These are phyloP conservation scores for Oryza brachyantha DNA, from an alignment of 176 grass and related monocot species.

Conservation along the genomic window DNA sequence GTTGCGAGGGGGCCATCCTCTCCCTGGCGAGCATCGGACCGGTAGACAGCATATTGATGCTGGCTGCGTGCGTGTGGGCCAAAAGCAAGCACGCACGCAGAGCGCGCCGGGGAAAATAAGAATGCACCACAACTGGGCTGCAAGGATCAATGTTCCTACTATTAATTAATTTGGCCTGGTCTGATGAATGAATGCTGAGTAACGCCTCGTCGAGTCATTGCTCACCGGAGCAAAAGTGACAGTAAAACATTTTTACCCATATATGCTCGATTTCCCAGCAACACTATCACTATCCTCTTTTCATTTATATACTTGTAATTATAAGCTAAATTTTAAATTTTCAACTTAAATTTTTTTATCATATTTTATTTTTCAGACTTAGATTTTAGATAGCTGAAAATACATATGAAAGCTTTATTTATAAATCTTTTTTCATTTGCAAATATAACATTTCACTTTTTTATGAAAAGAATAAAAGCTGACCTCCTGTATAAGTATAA, in stretches of 20 bases:
- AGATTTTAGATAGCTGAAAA: no score
- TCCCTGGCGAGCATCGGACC: neutral
- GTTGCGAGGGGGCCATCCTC: slow-evolving; percentile 23
- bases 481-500: no score
- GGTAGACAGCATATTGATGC: slow-evolving; percentile 4
- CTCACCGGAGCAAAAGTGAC: no score
- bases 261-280: neutral
- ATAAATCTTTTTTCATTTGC: no score
- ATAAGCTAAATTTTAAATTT: no score
- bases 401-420: no score
- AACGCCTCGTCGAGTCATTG: neutral
- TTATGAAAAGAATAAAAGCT: no score
- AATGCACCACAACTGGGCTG: slow-evolving; percentile 1
- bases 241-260: neutral
- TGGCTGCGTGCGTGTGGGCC: neutral
- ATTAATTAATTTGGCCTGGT: neutral
- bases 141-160: neutral
- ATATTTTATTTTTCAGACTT: no score
- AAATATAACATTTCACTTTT: no score
- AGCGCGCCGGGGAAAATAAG: neutral
- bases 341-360: no score
- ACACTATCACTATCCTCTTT: no score
- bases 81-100: neutral
- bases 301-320: no score
- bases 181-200: neutral